Percentiles rank a stretch among this genome's conserved stretches.
phyloP scores from a whole-genome alignment of 1,284 basidiomycete species.

The Trametes polyzona region DNA sequence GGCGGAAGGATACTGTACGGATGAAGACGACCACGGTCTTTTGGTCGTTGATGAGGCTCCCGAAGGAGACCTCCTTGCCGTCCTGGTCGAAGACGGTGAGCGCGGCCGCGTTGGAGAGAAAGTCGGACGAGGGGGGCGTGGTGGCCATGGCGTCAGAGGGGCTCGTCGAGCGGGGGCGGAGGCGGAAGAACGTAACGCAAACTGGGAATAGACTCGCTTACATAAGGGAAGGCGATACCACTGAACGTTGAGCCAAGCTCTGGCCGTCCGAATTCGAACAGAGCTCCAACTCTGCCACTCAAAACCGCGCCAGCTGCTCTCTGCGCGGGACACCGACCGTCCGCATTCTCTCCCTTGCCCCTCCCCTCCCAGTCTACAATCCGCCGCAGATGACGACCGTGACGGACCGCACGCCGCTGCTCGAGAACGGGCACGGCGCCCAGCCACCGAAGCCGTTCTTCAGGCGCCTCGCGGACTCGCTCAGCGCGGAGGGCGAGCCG shows the following conservation, averaged over 20 bases:
- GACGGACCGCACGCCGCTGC: slow-evolving; percentile 46
- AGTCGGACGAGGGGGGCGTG: slow-evolving; percentile 17
- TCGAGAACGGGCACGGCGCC: slow-evolving; percentile 44
- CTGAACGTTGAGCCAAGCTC: background rate
- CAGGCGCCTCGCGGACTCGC: slow-evolving; percentile 43
- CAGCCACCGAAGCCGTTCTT: slow-evolving; percentile 36
- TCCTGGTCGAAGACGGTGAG: slow-evolving; percentile 46
- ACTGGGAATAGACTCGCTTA: background rate
- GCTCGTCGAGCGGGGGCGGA: background rate
- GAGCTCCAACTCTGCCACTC: background rate
- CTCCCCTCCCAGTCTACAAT: too few relatives aligned
- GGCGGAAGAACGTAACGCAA: background rate
- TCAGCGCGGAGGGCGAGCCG: slow-evolving; percentile 65
- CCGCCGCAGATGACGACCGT: slow-evolving; percentile 31
- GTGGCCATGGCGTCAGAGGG: background rate
- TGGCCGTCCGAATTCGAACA: background rate
- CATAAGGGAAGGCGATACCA: slow-evolving; percentile 7
- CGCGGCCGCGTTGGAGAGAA: slow-evolving; percentile 41
- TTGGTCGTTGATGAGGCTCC: slow-evolving; percentile 49
- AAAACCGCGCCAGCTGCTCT: too few relatives aligned
- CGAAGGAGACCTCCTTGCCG: slow-evolving; percentile 53
- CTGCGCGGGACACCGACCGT: background rate
- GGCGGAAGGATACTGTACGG: slow-evolving; percentile 41
- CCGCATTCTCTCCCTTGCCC: background rate
- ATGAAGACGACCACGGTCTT: slow-evolving; percentile 69